Evolutionary conservation across 2,329 filamentous ascomycete genomes (phyloP).

Genomic region (Sclerotinia nivalis): DNA sequence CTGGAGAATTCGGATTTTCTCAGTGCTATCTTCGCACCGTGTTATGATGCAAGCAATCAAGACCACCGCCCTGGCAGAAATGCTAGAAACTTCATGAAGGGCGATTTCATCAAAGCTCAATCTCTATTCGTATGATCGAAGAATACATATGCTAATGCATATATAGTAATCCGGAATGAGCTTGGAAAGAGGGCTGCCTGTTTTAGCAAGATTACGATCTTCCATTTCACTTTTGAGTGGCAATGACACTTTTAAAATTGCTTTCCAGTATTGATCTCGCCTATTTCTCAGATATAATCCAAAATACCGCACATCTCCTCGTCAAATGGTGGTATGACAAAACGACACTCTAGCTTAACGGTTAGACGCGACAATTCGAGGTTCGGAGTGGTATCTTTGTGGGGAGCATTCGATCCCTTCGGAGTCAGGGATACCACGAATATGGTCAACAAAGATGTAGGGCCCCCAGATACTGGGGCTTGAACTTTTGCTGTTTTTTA

Average conservation of each 20-base stretch:
- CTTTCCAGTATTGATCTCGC: neutral
- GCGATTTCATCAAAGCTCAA: neutral
- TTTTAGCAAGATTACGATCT: neutral
- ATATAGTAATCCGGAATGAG: neutral
- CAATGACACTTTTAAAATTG: neutral
- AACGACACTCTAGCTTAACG: neutral
- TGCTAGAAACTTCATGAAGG: neutral
- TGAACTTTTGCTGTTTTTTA: neutral
- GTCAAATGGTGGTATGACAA: slow-evolving; percentile 11
- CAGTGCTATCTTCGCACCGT: neutral
- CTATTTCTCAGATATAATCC: neutral
- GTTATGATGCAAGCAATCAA: neutral
- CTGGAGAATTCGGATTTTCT: neutral
- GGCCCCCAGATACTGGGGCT: neutral
- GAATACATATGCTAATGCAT: neutral
- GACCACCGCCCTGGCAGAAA: too few species aligned
- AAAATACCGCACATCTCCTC: neutral
- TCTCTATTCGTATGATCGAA: neutral
- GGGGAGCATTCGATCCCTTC: slow-evolving; percentile 4
- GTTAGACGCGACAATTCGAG: slow-evolving; percentile 4
- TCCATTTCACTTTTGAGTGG: neutral
- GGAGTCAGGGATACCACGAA: slow-evolving; percentile 2
- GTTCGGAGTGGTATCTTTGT: neutral
- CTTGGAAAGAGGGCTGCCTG: neutral
- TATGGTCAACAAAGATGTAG: neutral